phyloP scores from a whole-genome alignment of 768 basidiomycete genomes.

The Hericium rajendrae region DNA sequence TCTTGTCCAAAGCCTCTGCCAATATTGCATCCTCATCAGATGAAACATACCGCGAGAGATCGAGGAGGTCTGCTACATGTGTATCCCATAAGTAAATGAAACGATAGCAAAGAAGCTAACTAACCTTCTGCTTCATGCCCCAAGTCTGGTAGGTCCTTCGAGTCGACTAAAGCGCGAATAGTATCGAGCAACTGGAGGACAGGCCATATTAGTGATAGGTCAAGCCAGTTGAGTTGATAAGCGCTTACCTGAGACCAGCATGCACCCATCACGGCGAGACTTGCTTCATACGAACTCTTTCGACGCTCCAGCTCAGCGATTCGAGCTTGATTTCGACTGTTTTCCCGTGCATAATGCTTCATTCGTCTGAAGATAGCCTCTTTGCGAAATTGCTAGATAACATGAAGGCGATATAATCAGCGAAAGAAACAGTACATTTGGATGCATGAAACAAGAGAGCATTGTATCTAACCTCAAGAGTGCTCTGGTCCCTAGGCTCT shows the following conservation, averaged over 20 bases:
- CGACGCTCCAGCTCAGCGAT: slow-evolving; percentile 58
- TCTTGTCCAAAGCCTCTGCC: slow-evolving; percentile 40
- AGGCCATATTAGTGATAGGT: background rate
- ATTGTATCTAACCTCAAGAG: slow-evolving; percentile 47
- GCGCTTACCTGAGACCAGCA: slow-evolving; percentile 67
- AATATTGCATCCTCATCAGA: slow-evolving; percentile 15
- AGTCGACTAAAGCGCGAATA: slow-evolving; percentile 47
- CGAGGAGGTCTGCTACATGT: slow-evolving; percentile 11
- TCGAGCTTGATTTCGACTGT: slow-evolving; percentile 50
- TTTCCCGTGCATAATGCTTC: slow-evolving; percentile 72
- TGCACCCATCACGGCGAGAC: slow-evolving; percentile 62
- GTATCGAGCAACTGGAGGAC: slow-evolving; percentile 50
- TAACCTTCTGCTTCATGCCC: slow-evolving; percentile 20
- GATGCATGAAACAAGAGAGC: slow-evolving; percentile 10
- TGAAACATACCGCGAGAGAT: slow-evolving; percentile 1
- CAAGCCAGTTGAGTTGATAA: no score
- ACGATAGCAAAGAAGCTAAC: slow-evolving; percentile 1
- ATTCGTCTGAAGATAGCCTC: slow-evolving; percentile 80
- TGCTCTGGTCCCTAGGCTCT: slow-evolving; percentile 27
- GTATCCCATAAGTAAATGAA: slow-evolving; percentile 17
- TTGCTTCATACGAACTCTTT: slow-evolving; percentile 58
- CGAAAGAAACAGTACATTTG: background rate
- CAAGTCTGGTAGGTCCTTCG: slow-evolving; percentile 35
- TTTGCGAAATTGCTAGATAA: slow-evolving; percentile 64
- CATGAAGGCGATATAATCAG: background rate